Evolutionary conservation across 2,329 filamentous ascomycete species (phyloP), one percentile per base, ranked within the genome.

Genomic region (Neopestalotiopsis sp.): DNA sequence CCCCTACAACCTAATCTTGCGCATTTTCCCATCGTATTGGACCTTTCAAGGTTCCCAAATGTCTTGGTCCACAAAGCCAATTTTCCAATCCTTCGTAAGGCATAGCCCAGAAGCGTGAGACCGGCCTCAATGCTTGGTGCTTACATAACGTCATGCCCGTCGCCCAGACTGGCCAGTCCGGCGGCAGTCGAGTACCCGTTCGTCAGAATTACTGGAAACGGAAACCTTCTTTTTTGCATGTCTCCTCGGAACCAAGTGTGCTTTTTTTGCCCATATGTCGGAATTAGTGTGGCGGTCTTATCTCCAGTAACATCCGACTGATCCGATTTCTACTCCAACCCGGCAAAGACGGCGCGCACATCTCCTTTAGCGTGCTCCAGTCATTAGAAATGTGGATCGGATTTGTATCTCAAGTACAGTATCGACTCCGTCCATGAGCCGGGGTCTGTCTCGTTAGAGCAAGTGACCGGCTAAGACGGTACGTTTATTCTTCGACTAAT

Each of bases 211-310:
- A 52, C 45, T 52, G 45, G 45, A 52, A n/a, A 17, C 20, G 45
- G 45, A 52, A 52, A 52, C 17, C 20, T 52, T 52, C 7, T 20
- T 9, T 9, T 17, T 52, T 20, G 24, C 24, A 28, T 28, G 24
- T 28, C 17, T 52, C 45, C 17, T 7, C 45, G 7, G 20, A 20
- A 20, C 17, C 45, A 52, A 9, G 45, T 38, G 59, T 34, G 32
- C 28, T n/a, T 62, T 28, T 6, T 5, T 13, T 38, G 17, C 13
- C 28, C 32, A 62, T 40, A 34, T 13, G 28, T 13, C 59, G 59
- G 45, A 52, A 40, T 62, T 34, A 40, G 59, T 62, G 30, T 62
- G n/a, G 32, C 30, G 20, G 32, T 62, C 59, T 62, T 62, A 62
- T 34, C 59, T 62, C 59, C 59, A 62, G 59, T 40, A 62, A 30